Percentiles rank a stretch among this genome's conserved stretches.
Evolutionary conservation across 768 basidiomycete species (phyloP).

Genomic region (Hygrophoropsis aurantiaca): DNA sequence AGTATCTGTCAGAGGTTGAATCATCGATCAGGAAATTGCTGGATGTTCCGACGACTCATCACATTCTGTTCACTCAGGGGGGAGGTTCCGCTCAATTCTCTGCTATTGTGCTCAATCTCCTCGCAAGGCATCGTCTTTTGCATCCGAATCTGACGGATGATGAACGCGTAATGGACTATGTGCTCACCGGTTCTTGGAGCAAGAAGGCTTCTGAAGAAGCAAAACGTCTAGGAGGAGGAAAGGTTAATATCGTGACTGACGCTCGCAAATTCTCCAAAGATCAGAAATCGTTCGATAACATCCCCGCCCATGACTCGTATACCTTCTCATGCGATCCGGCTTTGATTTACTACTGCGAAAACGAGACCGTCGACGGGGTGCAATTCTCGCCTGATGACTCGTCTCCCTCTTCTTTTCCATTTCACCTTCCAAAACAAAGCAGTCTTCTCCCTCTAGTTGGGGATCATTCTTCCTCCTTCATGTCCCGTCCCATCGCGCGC

Average conservation of each 20-base stretch:
- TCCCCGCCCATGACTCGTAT: conserved; percentile 76
- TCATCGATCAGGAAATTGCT: conserved; percentile 74
- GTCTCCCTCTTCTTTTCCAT: conserved; percentile 75
- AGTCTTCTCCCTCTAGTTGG: conserved; percentile 80
- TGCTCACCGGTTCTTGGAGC: conserved; percentile 92
- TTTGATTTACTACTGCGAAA: conserved; percentile 97
- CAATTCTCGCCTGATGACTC: conserved; percentile 69
- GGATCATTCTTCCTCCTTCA: conserved; percentile 96
- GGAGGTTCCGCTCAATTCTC: conserved; percentile 93
- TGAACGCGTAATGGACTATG: conserved; percentile 77
- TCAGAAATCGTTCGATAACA: conserved; percentile 71
- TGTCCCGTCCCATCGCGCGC: conserved; percentile 88
- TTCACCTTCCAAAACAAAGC: conserved; percentile 60
- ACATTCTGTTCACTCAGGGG: conserved; percentile 91
- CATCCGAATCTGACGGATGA: conserved; percentile 56
- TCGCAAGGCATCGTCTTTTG: conserved; percentile 79
- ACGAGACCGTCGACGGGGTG: conserved; percentile 96
- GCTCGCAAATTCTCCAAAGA: conserved; percentile 59
- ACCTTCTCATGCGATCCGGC: conserved; percentile 79
- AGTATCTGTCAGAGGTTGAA: conserved; percentile 63
- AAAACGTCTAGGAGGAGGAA: conserved; percentile 56
- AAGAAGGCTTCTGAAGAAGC: conserved; percentile 86
- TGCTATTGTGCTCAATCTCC: conserved; percentile 87
- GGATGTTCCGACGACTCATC: conserved; percentile 78
- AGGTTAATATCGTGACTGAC: conserved; percentile 72